phyloP scores from a whole-genome alignment of 495 filamentous ascomycete genomes.

The Aspergillus nanangensis region DNA sequence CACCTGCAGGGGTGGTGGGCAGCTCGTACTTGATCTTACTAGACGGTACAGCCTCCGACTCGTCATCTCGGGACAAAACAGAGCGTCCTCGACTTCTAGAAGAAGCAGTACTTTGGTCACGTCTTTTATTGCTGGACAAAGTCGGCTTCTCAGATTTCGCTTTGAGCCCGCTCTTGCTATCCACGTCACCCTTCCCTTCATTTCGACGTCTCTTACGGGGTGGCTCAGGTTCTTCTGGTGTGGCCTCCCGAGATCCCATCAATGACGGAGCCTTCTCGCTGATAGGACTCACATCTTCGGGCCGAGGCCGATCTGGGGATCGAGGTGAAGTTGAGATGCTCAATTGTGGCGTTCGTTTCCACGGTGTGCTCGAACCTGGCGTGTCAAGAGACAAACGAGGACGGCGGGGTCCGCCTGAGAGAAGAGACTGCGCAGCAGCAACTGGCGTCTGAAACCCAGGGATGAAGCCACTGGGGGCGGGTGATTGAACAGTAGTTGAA shows the following conservation, averaged over 20 bases:
- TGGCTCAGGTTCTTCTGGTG: slow-evolving; percentile 23
- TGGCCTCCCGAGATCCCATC: slow-evolving; percentile 28
- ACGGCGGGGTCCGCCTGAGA: slow-evolving; percentile 22
- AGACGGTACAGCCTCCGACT: slow-evolving; percentile 35
- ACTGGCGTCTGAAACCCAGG: slow-evolving; percentile 27
- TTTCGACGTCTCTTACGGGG: slow-evolving; percentile 19
- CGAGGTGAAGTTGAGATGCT: slow-evolving; percentile 37
- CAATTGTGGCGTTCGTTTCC: slow-evolving; percentile 39
- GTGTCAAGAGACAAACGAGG: slow-evolving; percentile 41
- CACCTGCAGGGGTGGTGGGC: slow-evolving; percentile 48
- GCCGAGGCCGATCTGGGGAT: slow-evolving; percentile 43
- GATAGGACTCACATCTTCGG: slow-evolving; percentile 50
- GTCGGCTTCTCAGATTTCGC: slow-evolving; percentile 34
- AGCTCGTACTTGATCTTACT: slow-evolving; percentile 65
- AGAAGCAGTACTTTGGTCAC: slow-evolving; percentile 51
- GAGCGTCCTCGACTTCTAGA: slow-evolving; percentile 58
- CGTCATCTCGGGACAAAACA: slow-evolving; percentile 51
- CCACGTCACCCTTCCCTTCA: slow-evolving; percentile 7
- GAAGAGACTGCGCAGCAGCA: slow-evolving; percentile 18
- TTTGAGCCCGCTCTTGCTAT: slow-evolving; percentile 19
- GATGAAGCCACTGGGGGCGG: slow-evolving; percentile 18
- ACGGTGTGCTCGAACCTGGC: slow-evolving; percentile 42
- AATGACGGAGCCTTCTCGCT: slow-evolving; percentile 45
- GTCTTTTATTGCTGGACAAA: slow-evolving; percentile 25
- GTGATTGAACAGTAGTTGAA: slow-evolving; percentile 17